Conservation (phyloP, 2,329 filamentous ascomycete genomes). For the Fusarium coffeatum region DNA sequence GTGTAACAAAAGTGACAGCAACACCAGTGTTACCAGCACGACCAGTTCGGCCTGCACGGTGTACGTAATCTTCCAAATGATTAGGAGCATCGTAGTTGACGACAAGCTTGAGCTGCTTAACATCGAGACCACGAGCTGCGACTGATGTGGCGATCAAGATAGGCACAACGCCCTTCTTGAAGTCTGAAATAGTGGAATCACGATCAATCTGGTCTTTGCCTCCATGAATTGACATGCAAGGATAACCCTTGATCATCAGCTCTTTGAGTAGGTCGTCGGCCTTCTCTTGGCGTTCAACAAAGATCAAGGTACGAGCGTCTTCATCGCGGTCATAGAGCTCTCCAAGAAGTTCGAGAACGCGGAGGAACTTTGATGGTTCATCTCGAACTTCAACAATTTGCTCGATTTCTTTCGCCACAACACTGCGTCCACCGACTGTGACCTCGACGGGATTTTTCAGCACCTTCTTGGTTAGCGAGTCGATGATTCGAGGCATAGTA, state of each 20-base stretch:
- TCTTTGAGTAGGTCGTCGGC: conserved; percentile 83
- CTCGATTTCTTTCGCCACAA: conserved; percentile 90
- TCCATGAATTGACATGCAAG: conserved; percentile 92
- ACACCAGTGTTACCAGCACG: conserved; percentile 94
- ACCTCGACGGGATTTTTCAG: conserved; percentile 89
- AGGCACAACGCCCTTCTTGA: conserved; percentile 90
- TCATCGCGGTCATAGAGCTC: conserved; percentile 88
- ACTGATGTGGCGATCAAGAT: conserved; percentile 96
- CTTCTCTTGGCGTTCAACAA: conserved; percentile 92
- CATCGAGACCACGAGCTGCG: conserved; percentile 92
- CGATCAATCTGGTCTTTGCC: conserved; percentile 94
- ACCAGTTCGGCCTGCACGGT: conserved; percentile 91
- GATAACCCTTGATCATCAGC: conserved; percentile 85
- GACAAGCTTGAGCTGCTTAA: conserved; percentile 94
- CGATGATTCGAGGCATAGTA: conserved; percentile 94
- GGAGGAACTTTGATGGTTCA: conserved; percentile 84
- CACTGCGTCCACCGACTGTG: conserved; percentile 87
- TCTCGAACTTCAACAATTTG: conserved; percentile 91
- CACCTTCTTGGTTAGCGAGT: conserved; percentile 88
- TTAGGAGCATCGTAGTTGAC: conserved; percentile 96
- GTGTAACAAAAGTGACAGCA: conserved; percentile 92
- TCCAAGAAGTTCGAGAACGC: conserved; percentile 86
- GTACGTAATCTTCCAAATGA: conserved; percentile 96
- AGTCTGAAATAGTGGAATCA: conserved; percentile 91
- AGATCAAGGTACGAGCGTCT: conserved; percentile 88